A percentile compares a stretch with the other conserved stretches of the same genome.
Evolutionary conservation across 805 yeast species (phyloP).

Genomic region (Saturnispora zaruensis): DNA sequence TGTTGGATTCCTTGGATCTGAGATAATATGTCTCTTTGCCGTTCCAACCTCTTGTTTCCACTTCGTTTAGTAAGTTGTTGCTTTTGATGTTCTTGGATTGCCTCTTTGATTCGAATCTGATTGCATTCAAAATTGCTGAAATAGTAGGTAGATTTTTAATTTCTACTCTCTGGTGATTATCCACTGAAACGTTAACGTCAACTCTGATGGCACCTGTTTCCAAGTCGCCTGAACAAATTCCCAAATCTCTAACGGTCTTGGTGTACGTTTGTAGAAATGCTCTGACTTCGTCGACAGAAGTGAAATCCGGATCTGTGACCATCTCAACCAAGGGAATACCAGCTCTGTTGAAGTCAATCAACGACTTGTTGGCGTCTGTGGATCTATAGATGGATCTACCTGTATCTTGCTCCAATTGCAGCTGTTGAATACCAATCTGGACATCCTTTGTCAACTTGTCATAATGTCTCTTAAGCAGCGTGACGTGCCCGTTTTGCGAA

Average conservation of each 20-base stretch:
- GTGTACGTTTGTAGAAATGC: slow-evolving; percentile 79
- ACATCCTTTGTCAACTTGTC: slow-evolving; percentile 34
- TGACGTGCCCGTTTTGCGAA: slow-evolving; percentile 57
- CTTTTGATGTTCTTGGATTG: slow-evolving; percentile 42
- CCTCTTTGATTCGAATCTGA: slow-evolving; percentile 61
- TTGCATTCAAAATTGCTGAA: slow-evolving; percentile 69
- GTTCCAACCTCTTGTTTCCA: slow-evolving; percentile 90
- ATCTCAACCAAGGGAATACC: slow-evolving; percentile 83
- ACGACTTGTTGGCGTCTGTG: slow-evolving; percentile 24
- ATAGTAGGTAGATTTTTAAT: slow-evolving; percentile 83
- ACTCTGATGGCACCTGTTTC: slow-evolving; percentile 94
- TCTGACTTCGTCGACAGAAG: slow-evolving; percentile 54
- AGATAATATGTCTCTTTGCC: slow-evolving; percentile 59
- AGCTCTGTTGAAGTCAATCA: slow-evolving; percentile 75
- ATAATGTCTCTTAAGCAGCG: slow-evolving; percentile 44
- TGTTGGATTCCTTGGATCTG: slow-evolving; percentile 70
- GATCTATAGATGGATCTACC: slow-evolving; percentile 63
- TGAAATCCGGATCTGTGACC: slow-evolving; percentile 86
- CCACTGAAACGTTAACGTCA: slow-evolving; percentile 85
- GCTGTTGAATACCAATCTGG: slow-evolving; percentile 57
- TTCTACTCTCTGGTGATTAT: slow-evolving; percentile 68
- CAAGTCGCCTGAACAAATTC: slow-evolving; percentile 79
- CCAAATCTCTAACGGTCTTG: slow-evolving; percentile 54
- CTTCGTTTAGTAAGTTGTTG: slow-evolving; percentile 8
- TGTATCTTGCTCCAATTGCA: slow-evolving; percentile 93